Evolutionary conservation across 345 rosid genomes (phyloP).

Genomic region (Gynandropsis gynandra): DNA sequence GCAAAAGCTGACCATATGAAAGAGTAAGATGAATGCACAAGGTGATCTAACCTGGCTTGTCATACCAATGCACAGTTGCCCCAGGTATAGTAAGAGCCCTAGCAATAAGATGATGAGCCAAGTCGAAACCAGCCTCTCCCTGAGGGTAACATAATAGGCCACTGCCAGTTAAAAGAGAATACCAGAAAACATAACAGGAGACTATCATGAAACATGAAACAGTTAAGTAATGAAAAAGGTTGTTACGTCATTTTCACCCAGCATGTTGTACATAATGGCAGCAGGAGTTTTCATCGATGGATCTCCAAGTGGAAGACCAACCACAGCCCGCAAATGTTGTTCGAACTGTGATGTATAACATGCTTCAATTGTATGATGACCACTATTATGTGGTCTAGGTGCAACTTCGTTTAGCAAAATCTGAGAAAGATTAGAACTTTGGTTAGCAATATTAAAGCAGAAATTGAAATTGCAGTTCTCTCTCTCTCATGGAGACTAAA

Average conservation of each 20-base stretch:
- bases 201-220: conserved; percentile 2
- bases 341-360: conserved; percentile 94
- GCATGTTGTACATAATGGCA: conserved; percentile 78
- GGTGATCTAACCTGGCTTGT: conserved; percentile 70
- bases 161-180: neutral
- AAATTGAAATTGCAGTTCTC: neutral
- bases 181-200: neutral
- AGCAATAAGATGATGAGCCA: conserved; percentile 56
- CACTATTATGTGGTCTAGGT: conserved; percentile 96
- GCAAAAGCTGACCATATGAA: conserved; percentile 1
- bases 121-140: conserved; percentile 75
- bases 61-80: conserved; percentile 92
- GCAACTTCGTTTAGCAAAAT: conserved; percentile 93
- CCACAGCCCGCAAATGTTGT: conserved; percentile 85
- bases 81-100: conserved; percentile 64
- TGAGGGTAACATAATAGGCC: conserved; percentile 24
- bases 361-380: conserved; percentile 93
- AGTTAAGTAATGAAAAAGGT: neutral
- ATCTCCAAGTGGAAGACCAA: conserved; percentile 96
- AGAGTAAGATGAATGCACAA: conserved; percentile 4
- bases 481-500: neutral
- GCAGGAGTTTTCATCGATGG: conserved; percentile 93
- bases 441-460: conserved; percentile 13
- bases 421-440: conserved; percentile 33
- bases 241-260: conserved; percentile 87